Base-by-base conservation (phyloP, 345 rosid species). In the Draba incana region DNA sequence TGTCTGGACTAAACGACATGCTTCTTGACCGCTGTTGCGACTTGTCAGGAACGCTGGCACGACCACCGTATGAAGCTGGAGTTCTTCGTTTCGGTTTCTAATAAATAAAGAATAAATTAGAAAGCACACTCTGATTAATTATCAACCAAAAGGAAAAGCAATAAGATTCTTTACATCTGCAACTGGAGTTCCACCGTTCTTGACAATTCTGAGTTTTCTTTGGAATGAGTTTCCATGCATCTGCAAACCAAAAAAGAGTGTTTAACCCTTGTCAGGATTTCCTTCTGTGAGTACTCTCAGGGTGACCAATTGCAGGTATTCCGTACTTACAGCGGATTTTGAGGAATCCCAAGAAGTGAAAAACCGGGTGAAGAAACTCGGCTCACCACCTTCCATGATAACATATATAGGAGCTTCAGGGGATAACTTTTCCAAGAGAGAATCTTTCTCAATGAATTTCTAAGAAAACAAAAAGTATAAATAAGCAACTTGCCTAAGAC, bases 181-280 rank as follows among this genome's bases (percentile, higher is more conserved):
- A 71, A 78, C 51, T 47, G 95, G 90, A 56, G 88, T 72, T 66
- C 84, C 89, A 8, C 99, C 99, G 69, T 79, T 78, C 79, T 86
- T 94, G 51, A 94, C 84, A 14, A 91, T 89, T 45, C 81, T 69
- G 60, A 94, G 96, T 71, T 86, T 94, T 80, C 98, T 83, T 77
- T 94, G 98, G 80, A 88, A 94, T 55, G 99, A 91, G 77, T 94
- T 86, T 65, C 99, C 99, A 79, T 80, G 95, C 91, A 94, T 87
- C 99, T 94, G 86, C 59, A 66, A 55, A 60, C 56, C 77, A 78
- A 76, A 10, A 39, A 30, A 14, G 10, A 35, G 60, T 47, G 13
- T 28, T 64, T 39, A 55, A 38, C 14, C 35, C 37, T 48, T 64
- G 5, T 48, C 53, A 65, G 4, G 59, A 60, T 4, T 56, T 28